Conservation (phyloP, 1,284 basidiomycete species). For the Rhodofomes roseus region DNA sequence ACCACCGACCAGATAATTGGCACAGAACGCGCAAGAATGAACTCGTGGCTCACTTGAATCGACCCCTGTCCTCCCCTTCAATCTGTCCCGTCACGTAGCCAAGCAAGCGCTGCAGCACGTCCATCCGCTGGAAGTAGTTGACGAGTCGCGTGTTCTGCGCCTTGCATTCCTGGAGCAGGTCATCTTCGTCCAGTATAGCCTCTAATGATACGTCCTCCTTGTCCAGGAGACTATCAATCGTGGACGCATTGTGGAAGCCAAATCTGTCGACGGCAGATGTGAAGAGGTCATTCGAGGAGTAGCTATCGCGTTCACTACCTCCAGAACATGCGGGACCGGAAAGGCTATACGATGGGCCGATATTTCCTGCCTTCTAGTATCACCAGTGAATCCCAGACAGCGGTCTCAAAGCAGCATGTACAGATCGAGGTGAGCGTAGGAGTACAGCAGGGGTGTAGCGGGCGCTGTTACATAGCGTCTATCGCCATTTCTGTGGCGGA, state of each 20-base stretch:
- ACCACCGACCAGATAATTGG: not conserved
- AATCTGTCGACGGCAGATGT: constrained; percentile 49
- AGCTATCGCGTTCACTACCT: constrained; percentile 21
- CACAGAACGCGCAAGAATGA: constrained; percentile 2
- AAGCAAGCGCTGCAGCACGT: constrained; percentile 76
- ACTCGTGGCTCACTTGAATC: constrained; percentile 63
- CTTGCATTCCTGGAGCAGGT: constrained; percentile 94
- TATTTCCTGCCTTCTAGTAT: not conserved
- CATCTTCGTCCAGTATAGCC: constrained; percentile 91
- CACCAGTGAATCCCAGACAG: not conserved
- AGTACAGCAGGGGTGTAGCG: not conserved
- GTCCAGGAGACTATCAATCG: constrained; percentile 80
- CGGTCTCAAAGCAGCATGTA: not conserved
- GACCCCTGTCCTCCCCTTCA: constrained; percentile 69
- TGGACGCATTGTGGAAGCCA: constrained; percentile 79
- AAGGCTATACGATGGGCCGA: not conserved
- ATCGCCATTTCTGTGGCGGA: constrained; percentile 4
- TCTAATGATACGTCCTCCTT: constrained; percentile 84
- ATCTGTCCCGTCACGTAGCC: constrained; percentile 86
- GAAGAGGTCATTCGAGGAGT: constrained; percentile 15
- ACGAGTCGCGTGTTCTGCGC: constrained; percentile 87
- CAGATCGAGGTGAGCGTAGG: not conserved
- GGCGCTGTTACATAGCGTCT: not conserved
- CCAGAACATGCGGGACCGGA: constrained; percentile 28
- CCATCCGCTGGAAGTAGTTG: constrained; percentile 79